A percentile compares a stretch with the other conserved stretches of the same genome.
Conservation (phyloP, 257 asterid genomes). For the Forsythia viridissima region DNA sequence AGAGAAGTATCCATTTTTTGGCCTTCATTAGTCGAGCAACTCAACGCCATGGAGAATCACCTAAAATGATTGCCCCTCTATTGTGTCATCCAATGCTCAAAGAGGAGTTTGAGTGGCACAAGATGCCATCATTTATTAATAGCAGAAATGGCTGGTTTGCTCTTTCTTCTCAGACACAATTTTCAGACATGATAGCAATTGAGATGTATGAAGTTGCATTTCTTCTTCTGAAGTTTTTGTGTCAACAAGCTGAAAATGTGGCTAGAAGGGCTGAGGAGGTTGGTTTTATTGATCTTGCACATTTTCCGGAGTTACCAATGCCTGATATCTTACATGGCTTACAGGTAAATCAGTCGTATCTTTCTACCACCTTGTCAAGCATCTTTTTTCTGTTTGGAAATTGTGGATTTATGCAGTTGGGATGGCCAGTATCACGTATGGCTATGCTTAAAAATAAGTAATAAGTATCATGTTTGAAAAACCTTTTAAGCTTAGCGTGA, state of each 20-base stretch:
- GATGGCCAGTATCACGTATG: neutral
- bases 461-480: no score
- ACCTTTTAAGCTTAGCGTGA: neutral
- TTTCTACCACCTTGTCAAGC: neutral
- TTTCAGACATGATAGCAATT: conserved; percentile 71
- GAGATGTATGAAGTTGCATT: conserved; percentile 72
- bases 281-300: conserved; percentile 82
- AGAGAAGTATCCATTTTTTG: conserved; percentile 77
- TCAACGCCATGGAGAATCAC: conserved; percentile 71
- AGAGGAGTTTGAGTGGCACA: conserved; percentile 83
- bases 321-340: conserved; percentile 92
- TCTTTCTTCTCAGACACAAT: conserved; percentile 67
- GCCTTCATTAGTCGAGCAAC: conserved; percentile 85
- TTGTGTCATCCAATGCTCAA: conserved; percentile 61
- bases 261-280: conserved; percentile 83
- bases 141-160: conserved; percentile 92
- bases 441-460: neutral
- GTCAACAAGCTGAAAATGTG: conserved; percentile 81
- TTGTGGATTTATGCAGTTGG: neutral
- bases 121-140: conserved; percentile 65
- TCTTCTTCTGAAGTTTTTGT: conserved; percentile 76
- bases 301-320: conserved; percentile 95
- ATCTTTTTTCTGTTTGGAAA: neutral
- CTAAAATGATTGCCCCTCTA: conserved; percentile 53
- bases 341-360: conserved; percentile 52